phyloP scores from a whole-genome alignment of 2,329 filamentous ascomycete species.

The Curvularia verruculosa region DNA sequence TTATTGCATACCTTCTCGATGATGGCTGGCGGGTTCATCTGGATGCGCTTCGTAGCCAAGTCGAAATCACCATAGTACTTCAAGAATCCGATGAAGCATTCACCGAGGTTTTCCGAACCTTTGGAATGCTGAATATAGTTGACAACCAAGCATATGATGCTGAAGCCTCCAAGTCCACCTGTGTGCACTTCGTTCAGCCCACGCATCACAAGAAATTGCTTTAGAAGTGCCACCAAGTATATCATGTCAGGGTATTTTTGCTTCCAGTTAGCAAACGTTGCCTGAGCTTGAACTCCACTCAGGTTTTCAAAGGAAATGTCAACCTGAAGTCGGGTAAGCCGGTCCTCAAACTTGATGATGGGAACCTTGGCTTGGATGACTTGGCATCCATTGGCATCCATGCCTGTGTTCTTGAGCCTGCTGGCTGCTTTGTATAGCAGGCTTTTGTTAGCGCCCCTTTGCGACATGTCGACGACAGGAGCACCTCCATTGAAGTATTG shows the following conservation, averaged over 20 bases:
- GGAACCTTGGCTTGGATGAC: slow-evolving; percentile 84
- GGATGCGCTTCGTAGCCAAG: slow-evolving; percentile 71
- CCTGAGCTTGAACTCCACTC: slow-evolving; percentile 78
- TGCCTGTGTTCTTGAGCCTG: slow-evolving; percentile 60
- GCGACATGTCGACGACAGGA: slow-evolving; percentile 36
- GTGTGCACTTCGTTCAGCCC: slow-evolving; percentile 89
- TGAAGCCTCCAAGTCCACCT: slow-evolving; percentile 92
- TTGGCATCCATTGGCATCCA: slow-evolving; percentile 62
- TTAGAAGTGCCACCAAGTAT: slow-evolving; percentile 82
- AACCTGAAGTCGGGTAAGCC: slow-evolving; percentile 76
- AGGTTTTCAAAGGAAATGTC: slow-evolving; percentile 95
- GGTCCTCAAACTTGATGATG: slow-evolving; percentile 88
- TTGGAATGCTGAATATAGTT: slow-evolving; percentile 78
- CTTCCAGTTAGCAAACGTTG: slow-evolving; percentile 84
- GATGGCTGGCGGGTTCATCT: slow-evolving; percentile 72
- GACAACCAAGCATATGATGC: slow-evolving; percentile 90
- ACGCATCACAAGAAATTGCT: slow-evolving; percentile 90
- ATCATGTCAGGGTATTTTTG: slow-evolving; percentile 81
- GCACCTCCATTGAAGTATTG: slow-evolving; percentile 63
- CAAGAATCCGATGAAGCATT: slow-evolving; percentile 85
- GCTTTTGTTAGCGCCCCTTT: slow-evolving; percentile 58
- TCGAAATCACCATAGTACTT: slow-evolving; percentile 89
- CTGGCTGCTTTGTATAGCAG: slow-evolving; percentile 67
- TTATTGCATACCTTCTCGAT: slow-evolving; percentile 70
- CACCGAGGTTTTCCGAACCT: slow-evolving; percentile 66